Conservation (phyloP, 1,284 basidiomycete genomes). For the Anthracocystis walkeri region DNA sequence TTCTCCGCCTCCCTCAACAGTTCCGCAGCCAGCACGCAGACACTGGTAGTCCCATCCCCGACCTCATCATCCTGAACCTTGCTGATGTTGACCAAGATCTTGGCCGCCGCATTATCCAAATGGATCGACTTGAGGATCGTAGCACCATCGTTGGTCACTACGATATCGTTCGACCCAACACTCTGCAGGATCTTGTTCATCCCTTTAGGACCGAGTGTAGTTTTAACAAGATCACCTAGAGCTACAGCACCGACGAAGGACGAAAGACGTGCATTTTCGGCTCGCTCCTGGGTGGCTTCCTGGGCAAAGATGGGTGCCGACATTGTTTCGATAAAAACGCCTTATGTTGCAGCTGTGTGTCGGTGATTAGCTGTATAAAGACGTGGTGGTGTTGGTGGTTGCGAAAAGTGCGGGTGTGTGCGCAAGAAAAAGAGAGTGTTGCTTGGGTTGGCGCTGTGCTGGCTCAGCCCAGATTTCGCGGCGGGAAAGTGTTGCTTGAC, state of each 20-base stretch:
- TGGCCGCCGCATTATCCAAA: slow-evolving; percentile 97
- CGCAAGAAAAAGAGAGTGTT: slow-evolving; percentile 22
- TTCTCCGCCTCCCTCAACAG: slow-evolving; percentile 95
- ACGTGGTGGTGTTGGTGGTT: not conserved
- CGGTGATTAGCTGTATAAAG: not conserved
- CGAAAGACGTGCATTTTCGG: slow-evolving; percentile 96
- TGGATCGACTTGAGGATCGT: slow-evolving; percentile 98
- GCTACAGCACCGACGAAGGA: slow-evolving; percentile 98
- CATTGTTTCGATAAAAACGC: slow-evolving; percentile 35
- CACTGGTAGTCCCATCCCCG: slow-evolving; percentile 95
- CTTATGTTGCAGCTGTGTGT: not conserved
- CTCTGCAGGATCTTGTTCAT: slow-evolving; percentile 98
- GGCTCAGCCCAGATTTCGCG: not conserved
- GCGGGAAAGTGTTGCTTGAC: not conserved
- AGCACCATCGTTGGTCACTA: slow-evolving; percentile 98
- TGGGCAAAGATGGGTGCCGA: slow-evolving; percentile 68
- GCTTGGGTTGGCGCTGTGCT: not conserved
- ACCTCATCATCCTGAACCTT: slow-evolving; percentile 99
- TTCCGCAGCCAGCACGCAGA: slow-evolving; percentile 93
- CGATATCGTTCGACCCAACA: slow-evolving; percentile 88
- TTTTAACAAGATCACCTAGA: slow-evolving; percentile 96
- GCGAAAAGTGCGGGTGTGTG: not conserved
- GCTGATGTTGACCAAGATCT: slow-evolving; percentile 99
- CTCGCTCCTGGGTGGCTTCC: slow-evolving; percentile 92
- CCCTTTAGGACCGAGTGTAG: slow-evolving; percentile 93